Conservation (phyloP, 768 basidiomycete species). For the Dentipellis sp. region DNA sequence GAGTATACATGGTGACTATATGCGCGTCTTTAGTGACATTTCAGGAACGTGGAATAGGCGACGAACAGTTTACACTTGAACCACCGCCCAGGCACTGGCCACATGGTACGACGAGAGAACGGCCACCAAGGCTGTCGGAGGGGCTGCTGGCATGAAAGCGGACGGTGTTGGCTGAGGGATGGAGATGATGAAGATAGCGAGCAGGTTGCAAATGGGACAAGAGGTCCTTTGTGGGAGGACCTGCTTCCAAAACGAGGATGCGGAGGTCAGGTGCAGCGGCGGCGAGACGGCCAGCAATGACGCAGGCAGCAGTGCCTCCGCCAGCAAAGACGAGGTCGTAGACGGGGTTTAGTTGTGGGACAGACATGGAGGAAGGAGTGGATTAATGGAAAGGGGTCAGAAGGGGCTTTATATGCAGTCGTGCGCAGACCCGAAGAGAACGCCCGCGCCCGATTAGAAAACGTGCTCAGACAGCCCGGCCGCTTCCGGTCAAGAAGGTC, state of each 20-base stretch:
- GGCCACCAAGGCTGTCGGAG: constrained; percentile 34
- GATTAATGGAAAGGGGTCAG: too few relatives aligned
- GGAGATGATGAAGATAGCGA: constrained; percentile 35
- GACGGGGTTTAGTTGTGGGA: background rate
- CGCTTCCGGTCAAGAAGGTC: too few relatives aligned
- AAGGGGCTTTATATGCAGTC: too few relatives aligned
- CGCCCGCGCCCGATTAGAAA: too few relatives aligned
- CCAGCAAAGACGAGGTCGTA: constrained; percentile 4
- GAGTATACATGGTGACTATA: constrained; percentile 39
- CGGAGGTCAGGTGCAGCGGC: constrained; percentile 42
- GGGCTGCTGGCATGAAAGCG: constrained; percentile 30
- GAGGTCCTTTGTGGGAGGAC: constrained; percentile 38
- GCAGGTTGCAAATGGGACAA: constrained; percentile 44
- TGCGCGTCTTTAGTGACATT: constrained; percentile 14
- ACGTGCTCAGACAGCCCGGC: too few relatives aligned
- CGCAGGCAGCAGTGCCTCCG: constrained; percentile 45
- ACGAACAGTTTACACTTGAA: constrained; percentile 47
- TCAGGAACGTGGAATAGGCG: background rate
- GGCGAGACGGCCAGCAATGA: constrained; percentile 47
- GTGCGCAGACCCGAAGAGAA: too few relatives aligned
- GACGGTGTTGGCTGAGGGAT: constrained; percentile 29
- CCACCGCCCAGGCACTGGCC: constrained; percentile 54
- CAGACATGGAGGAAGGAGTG: background rate
- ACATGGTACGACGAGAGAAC: constrained; percentile 31
- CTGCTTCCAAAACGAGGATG: constrained; percentile 54